Conservation (phyloP, 2,329 filamentous ascomycete genomes). For the Coniella lustricola region DNA sequence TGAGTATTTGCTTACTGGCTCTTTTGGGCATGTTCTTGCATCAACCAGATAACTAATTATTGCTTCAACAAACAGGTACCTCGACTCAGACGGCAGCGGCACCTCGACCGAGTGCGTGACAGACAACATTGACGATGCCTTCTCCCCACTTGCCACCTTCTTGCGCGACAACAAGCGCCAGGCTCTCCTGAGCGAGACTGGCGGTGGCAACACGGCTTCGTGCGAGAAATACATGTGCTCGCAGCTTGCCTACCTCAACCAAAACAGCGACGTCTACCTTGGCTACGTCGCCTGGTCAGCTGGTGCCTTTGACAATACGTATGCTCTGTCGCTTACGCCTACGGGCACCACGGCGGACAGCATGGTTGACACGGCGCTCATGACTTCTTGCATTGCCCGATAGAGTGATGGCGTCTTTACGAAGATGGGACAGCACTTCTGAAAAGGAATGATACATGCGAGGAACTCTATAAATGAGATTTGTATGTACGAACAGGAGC, state of each 20-base stretch:
- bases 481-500: too few species aligned
- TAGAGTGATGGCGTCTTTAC: too few species aligned
- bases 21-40: too few species aligned
- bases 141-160: conserved; percentile 28
- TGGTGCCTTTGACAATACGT: conserved; percentile 22
- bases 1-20: too few species aligned
- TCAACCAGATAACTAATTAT: too few species aligned
- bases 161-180: conserved; percentile 27
- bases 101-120: conserved; percentile 44
- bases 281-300: conserved; percentile 25
- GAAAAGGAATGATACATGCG: too few species aligned
- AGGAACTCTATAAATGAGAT: too few species aligned
- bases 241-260: conserved; percentile 26
- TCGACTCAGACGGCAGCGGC: conserved; percentile 50
- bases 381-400: conserved; percentile 29
- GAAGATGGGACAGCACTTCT: too few species aligned
- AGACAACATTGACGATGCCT: conserved; percentile 32
- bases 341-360: conserved; percentile 23
- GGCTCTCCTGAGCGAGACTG: conserved; percentile 30
- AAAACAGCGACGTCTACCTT: conserved; percentile 26
- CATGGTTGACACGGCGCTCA: conserved; percentile 32
- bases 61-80: conserved; percentile 27
- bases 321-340: conserved; percentile 24
- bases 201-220: conserved; percentile 28
- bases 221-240: conserved; percentile 27